phyloP scores from a whole-genome alignment of 306 rosid genomes.

The Inga laurina region DNA sequence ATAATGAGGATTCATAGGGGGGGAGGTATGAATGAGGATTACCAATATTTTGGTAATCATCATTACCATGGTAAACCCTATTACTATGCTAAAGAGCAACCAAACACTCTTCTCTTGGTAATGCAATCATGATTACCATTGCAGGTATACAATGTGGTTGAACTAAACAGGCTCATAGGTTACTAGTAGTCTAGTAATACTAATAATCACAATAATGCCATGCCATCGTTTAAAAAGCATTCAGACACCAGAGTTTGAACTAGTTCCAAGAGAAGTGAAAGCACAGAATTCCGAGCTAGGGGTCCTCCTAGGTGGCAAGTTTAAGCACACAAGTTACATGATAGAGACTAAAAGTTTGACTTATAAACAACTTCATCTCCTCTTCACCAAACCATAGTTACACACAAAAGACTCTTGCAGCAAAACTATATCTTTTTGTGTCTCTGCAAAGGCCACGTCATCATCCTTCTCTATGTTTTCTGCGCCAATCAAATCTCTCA shows the following conservation, averaged over 20 bases:
- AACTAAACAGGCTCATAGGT: no score
- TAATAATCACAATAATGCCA: no score
- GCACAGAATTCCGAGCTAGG: background rate
- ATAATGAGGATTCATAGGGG: no score
- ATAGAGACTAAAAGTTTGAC: background rate
- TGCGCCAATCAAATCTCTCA: conserved; percentile 46
- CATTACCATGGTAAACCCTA: no score
- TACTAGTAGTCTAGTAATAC: no score
- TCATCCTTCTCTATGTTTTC: conserved; percentile 37
- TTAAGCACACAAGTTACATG: background rate
- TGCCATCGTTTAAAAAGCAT: no score
- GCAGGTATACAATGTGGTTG: no score
- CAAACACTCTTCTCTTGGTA: no score
- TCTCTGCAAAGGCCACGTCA: conserved; percentile 43
- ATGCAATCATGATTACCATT: no score
- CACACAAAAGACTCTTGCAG: conserved; percentile 35
- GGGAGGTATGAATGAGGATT: no score
- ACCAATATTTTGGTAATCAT: no score
- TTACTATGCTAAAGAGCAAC: no score
- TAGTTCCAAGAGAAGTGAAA: background rate
- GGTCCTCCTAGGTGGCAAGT: background rate
- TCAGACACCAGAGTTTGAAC: background rate
- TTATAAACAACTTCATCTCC: conserved; percentile 41
- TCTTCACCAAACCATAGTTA: conserved; percentile 50
- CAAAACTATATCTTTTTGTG: conserved; percentile 28